Evolutionary conservation across 1,139 yeast species (phyloP), one percentile per base, ranked within the genome.

Genomic region (Candida labiduridarum): DNA sequence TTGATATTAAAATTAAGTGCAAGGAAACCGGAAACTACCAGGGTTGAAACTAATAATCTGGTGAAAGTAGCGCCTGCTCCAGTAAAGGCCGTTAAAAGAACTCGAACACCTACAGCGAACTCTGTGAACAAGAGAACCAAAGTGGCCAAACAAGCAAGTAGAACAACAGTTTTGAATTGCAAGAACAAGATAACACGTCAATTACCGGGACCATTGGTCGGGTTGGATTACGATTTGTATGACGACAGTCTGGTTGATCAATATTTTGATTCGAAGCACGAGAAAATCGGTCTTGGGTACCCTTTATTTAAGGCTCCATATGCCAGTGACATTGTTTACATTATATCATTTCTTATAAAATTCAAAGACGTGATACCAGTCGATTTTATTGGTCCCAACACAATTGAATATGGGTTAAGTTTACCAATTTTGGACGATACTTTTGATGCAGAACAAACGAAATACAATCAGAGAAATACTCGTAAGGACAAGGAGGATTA

Each of bases 371-470:
- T 79, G 10, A 67, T 69, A 25, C 66, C 68, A 33, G 47, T 52
- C 7, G 51, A 50, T n/a, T 44, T 49, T 29, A 27, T 67, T 11
- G 69, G 74, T 1, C 83, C 84, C 11, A 78, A 74, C 52, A 82
- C 78, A 56, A 67, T 82, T 33, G 85, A 81, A 57, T 61, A 65
- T 19, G 85, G 85, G 0, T 63, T 81, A 41, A 69, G 78, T 27
- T 61, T 80, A 36, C 66, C 69, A 11, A 63, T 65, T 48, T 44
- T 49, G 50, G 59, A 41, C 18, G 47, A 44, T 5, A 34, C 33
- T n/a, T 25, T 22, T 16, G 45, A 22, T 10, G 19, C 25, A 11
- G 25, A 16, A 22, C 18, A 14, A 29, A 16, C 29, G 14, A 35
- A 47, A n/a, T 45, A 35, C 9, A 8, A 18, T 40, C 15, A 40